A percentile compares a stretch with the other conserved stretches of the same genome.
These are phyloP conservation scores for Leptographium radiaticola DNA, from an alignment of 2,329 filamentous ascomycete species.

Conservation along the genomic window DNA sequence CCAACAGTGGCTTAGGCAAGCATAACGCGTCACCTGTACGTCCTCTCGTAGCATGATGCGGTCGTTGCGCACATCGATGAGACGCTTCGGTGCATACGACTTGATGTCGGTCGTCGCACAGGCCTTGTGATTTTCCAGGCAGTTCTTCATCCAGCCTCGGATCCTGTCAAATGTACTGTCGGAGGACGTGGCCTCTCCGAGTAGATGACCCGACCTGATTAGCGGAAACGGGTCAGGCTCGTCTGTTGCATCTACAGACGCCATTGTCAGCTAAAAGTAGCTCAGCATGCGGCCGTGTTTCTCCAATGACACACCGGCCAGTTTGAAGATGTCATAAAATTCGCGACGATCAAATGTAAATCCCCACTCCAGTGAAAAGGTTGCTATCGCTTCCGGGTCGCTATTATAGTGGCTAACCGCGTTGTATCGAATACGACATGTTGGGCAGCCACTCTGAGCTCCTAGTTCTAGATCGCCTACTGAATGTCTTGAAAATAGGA, in stretches of 20 bases:
- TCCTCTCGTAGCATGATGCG: neutral
- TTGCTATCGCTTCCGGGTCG: neutral
- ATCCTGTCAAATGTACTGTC: neutral
- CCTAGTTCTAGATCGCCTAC: neutral
- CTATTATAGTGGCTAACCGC: neutral
- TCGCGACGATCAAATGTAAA: neutral
- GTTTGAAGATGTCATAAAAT: neutral
- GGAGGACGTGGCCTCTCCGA: neutral
- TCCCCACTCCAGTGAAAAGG: neutral
- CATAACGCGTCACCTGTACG: slow-evolving; percentile 2
- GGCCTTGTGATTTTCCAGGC: neutral
- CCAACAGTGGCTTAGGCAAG: slow-evolving; percentile 11
- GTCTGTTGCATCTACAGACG: neutral
- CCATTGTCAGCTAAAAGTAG: neutral
- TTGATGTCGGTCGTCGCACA: neutral
- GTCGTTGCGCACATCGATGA: neutral
- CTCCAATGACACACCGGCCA: neutral
- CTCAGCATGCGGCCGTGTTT: neutral
- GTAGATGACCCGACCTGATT: neutral
- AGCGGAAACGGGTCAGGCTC: neutral
- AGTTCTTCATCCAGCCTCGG: neutral
- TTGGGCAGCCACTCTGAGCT: neutral
- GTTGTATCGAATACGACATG: neutral
- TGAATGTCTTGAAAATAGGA: neutral
- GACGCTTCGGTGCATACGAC: neutral